phyloP scores from a whole-genome alignment of 148 eudicot species.

The Nepenthes gracilis region DNA sequence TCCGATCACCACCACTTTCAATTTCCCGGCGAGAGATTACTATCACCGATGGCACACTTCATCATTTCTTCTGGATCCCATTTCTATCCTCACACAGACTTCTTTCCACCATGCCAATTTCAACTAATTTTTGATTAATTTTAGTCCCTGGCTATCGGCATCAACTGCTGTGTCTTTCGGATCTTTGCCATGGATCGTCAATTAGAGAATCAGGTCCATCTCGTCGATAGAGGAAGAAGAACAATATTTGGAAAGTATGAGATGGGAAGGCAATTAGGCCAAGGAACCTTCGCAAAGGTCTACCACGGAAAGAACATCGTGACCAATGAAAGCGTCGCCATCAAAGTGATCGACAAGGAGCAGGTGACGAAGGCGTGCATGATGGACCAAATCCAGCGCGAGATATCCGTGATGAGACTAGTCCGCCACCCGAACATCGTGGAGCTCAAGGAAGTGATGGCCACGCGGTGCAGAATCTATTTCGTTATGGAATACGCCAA shows the following conservation, averaged over 20 bases:
- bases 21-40: too few relatives aligned
- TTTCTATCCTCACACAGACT: too few relatives aligned
- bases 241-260: constrained; percentile 42
- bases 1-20: too few relatives aligned
- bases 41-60: too few relatives aligned
- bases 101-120: too few relatives aligned
- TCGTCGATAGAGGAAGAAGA: constrained; percentile 2
- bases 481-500: constrained; percentile 50
- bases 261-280: constrained; percentile 43
- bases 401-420: constrained; percentile 47
- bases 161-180: too few relatives aligned
- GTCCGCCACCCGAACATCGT: constrained; percentile 51
- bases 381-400: constrained; percentile 43
- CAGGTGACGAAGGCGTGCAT: constrained; percentile 37
- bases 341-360: constrained; percentile 49
- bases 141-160: too few relatives aligned
- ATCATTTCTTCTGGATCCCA: too few relatives aligned
- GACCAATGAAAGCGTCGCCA: constrained; percentile 40
- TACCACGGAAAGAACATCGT: constrained; percentile 29
- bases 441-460: constrained; percentile 45
- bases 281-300: constrained; percentile 65
- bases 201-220: not conserved
- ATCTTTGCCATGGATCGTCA: too few relatives aligned
- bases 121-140: too few relatives aligned
- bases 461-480: constrained; percentile 38